A percentile compares a stretch with the other conserved stretches of the same genome.
These are phyloP conservation scores for Hanseniaspora guilliermondii DNA, from an alignment of 805 yeast genomes.

Conservation along the genomic window DNA sequence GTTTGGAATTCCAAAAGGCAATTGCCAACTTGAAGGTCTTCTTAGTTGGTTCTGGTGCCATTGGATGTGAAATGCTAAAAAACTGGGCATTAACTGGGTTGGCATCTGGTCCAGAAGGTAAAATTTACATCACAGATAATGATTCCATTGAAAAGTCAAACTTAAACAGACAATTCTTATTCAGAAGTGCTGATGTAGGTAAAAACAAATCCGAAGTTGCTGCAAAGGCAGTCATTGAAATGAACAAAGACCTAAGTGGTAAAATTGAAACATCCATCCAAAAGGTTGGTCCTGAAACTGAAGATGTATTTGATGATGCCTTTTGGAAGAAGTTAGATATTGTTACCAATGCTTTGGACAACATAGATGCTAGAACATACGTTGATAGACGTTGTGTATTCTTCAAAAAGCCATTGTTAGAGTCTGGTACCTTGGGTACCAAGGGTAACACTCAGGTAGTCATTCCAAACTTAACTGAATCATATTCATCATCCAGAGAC, in stretches of 20 bases:
- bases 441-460: conserved; percentile 97
- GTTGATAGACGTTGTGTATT: conserved; percentile 95
- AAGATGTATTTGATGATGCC: conserved; percentile 64
- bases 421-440: conserved; percentile 95
- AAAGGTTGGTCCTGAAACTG: conserved; percentile 90
- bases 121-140: conserved; percentile 76
- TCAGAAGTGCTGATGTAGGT: conserved; percentile 91
- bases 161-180: conserved; percentile 89
- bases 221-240: conserved; percentile 63
- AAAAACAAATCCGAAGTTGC: conserved; percentile 83
- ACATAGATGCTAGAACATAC: conserved; percentile 94
- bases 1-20: conserved; percentile 58
- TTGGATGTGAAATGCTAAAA: conserved; percentile 97
- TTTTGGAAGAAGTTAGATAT: conserved; percentile 80
- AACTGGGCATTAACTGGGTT: conserved; percentile 96
- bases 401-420: conserved; percentile 78
- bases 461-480: conserved; percentile 85
- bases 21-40: conserved; percentile 72
- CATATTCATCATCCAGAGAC: conserved; percentile 91
- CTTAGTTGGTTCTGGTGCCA: conserved; percentile 94
- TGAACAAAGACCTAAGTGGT: conserved; percentile 76
- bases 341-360: conserved; percentile 93
- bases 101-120: conserved; percentile 83
- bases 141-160: conserved; percentile 93
- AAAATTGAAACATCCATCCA: conserved; percentile 67